Base-by-base conservation (phyloP, 164 flowering plant genomes). In the Magnolia officinalis region DNA sequence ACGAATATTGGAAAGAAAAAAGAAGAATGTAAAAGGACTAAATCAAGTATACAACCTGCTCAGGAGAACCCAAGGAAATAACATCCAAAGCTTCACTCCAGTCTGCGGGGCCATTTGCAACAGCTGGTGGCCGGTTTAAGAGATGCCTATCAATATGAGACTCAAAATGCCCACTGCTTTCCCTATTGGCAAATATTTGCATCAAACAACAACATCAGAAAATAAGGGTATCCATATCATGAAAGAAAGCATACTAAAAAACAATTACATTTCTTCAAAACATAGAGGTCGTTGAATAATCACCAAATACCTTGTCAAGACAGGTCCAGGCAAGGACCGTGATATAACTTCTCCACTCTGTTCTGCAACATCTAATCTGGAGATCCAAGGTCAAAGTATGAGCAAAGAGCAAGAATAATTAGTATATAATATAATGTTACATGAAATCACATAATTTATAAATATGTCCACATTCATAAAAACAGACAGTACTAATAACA, bases 31-130 rank as follows among this genome's bases (percentile, higher is more conserved):
- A 8, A 16, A 45, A 37, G 67, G 58, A 50, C 2, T 29, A 64
- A 63, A 6, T 16, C 23, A 76, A 58, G 71, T 2, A 71, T 0
- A 65, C 26, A 73, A 93, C 98, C 98, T 95, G 94, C 83, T 95
- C 98, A 70, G 98, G 96, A 37, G 98, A 91, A 73, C 92, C 93
- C 83, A 81, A 82, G 37, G 88, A 80, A 77, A 96, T 91, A 24
- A 92, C 91, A 81, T 96, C 97, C 81, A 96, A 78, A 75, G 99
- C 99, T 84, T 96, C 99, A 79, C 92, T 96, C 99, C 99, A 96
- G 81, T 94, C 92, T 26, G 97, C 79, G 51, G 98, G 96, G 50
- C 92, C 92, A 83, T 68, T 86, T 71, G 85, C 84, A 81, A 85
- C 77, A 74, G 87, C 63, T 72, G 82, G 75, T 19, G 88, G 4